Conservation (phyloP, 192 early-diverging fungal genomes). For the Bifiguratus adelaidae region DNA sequence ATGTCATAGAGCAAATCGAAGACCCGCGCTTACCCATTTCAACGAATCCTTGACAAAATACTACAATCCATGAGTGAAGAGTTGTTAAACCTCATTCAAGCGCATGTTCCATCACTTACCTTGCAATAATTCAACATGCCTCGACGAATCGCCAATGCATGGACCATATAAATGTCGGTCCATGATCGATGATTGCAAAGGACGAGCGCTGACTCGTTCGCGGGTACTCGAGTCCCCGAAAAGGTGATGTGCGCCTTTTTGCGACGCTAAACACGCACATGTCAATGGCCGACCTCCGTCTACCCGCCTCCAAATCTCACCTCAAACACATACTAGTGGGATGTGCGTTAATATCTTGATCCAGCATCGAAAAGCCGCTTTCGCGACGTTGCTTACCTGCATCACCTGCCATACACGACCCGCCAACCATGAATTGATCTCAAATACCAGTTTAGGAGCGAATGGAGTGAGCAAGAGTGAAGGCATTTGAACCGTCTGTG, state of each 20-base stretch:
- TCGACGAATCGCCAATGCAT: conserved; percentile 32
- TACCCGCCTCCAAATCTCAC: conserved; percentile 1
- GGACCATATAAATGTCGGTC: conserved; percentile 46
- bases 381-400: conserved; percentile 21
- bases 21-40: conserved; percentile 36
- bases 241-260: conserved; percentile 37
- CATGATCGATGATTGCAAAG: conserved; percentile 43
- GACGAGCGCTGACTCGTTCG: conserved; percentile 37
- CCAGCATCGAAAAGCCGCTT: not conserved
- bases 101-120: conserved; percentile 8
- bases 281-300: not conserved
- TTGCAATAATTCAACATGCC: conserved; percentile 42
- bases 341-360: not conserved
- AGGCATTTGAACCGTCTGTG: conserved; percentile 28
- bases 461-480: conserved; percentile 34
- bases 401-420: conserved; percentile 41
- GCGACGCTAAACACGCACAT: not conserved
- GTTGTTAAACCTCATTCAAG: not conserved
- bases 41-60: conserved; percentile 53
- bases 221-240: conserved; percentile 36
- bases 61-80: conserved; percentile 11
- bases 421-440: conserved; percentile 34
- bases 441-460: conserved; percentile 31
- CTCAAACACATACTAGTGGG: conserved; percentile 12
- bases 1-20: too few species aligned